Evolutionary conservation across 441 rosid species (phyloP), one percentile per base, ranked within the genome.

Genomic region (Gossypium davidsonii): DNA sequence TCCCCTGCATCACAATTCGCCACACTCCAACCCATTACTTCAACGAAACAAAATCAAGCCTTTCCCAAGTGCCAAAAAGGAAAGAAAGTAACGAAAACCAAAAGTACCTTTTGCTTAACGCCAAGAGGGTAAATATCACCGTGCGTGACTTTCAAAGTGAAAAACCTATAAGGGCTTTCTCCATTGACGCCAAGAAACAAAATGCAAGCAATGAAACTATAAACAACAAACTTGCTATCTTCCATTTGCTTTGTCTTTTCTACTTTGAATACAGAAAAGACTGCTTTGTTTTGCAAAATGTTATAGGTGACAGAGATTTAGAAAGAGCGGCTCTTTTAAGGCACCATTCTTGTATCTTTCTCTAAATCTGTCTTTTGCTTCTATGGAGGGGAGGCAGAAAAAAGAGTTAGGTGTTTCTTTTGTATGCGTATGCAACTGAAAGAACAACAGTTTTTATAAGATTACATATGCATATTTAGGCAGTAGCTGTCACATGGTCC

Each of bases 121-220:
- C 85, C 87, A 31, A 84, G 87, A 46, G 87, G 87, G 39, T 84
- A 84, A 26, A 84, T 79, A 55, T 76, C 79, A 37, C 87, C 83
- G 72, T 80, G 82, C 51, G 78, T 77, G 68, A 84, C 68, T 72
- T 74, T 80, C 78, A 86, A 80, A 4, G 80, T 80, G 55, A 77
- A 58, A 76, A 48, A 76, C 71, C 84, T 71, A 66, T 79, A 79
- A 3, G 83, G 83, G 72, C 75, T 75, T 3, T 84, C 87, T 3
- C 82, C 80, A 76, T 79, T 65, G 8, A 85, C 85, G 49, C 85
- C 85, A 49, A 84, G 72, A 73, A 85, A 52, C 67, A 88, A 74
- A 44, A 78, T 75, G 73, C 82, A 77, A 80, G 81, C 61, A 71
- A 84, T 4, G 74, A 82, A 72, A 73, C 55, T 75, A 66, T 53